Percentiles rank a stretch among this genome's conserved stretches.
These are phyloP conservation scores for Suhomyces yuchorum DNA, from an alignment of 1,139 yeast species.

Conservation along the genomic window DNA sequence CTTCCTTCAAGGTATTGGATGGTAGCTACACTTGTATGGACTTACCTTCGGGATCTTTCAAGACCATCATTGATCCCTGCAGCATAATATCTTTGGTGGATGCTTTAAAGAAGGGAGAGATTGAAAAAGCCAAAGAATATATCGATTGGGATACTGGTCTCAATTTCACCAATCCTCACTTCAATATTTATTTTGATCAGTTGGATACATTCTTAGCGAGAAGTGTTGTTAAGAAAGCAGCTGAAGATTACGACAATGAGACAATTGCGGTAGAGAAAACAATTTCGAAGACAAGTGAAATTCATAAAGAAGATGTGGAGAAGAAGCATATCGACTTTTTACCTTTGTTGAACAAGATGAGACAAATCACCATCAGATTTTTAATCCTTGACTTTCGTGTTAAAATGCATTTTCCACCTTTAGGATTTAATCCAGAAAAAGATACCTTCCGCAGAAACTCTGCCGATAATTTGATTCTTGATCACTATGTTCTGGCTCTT, in stretches of 20 bases:
- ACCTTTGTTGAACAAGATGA: conserved; percentile 15
- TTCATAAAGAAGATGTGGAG: neutral
- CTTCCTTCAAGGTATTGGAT: conserved; percentile 35
- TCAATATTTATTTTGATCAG: conserved; percentile 46
- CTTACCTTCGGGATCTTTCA: conserved; percentile 38
- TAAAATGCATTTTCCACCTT: conserved; percentile 35
- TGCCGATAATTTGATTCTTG: conserved; percentile 30
- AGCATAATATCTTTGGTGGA: conserved; percentile 15
- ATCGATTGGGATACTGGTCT: conserved; percentile 17
- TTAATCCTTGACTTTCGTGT: conserved; percentile 36
- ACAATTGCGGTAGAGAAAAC: conserved; percentile 3
- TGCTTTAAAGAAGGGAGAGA: conserved; percentile 12
- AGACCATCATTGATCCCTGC: conserved; percentile 16
- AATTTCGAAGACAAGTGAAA: neutral
- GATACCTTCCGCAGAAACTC: conserved; percentile 33
- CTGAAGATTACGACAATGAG: neutral
- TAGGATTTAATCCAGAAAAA: conserved; percentile 21
- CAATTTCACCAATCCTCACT: conserved; percentile 33
- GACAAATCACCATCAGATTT: conserved; percentile 29
- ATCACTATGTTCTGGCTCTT: conserved; percentile 28
- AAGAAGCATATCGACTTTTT: conserved; percentile 1
- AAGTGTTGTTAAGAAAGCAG: neutral
- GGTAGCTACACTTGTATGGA: conserved; percentile 36
- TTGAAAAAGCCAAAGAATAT: conserved; percentile 13
- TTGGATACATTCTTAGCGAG: conserved; percentile 17